Conservation (phyloP, 2,329 filamentous ascomycete species). For the Colletotrichum camelliae region DNA sequence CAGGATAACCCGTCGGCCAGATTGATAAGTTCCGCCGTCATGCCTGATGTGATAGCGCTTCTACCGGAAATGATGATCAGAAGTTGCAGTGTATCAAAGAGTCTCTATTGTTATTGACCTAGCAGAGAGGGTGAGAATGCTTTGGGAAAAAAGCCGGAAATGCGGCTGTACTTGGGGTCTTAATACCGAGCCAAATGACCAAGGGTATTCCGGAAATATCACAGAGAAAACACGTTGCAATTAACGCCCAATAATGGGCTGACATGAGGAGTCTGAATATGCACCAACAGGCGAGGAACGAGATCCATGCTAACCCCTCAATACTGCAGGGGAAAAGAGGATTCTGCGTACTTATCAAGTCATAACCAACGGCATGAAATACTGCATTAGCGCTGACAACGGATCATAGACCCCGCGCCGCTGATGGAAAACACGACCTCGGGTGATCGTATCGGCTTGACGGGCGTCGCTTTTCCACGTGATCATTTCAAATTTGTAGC, state of each 20-base stretch:
- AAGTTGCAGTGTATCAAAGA: not conserved
- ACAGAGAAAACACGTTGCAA: not conserved
- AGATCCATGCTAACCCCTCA: not conserved
- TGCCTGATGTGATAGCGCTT: not conserved
- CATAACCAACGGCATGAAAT: not conserved
- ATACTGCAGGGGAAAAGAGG: not conserved
- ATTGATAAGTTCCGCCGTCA: not conserved
- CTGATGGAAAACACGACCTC: not conserved
- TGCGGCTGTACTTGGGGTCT: not conserved
- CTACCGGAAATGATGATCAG: not conserved
- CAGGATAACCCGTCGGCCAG: conserved; percentile 14
- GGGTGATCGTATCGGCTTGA: not conserved
- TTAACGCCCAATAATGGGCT: not conserved
- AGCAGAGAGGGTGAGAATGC: not conserved
- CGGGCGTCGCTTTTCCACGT: not conserved
- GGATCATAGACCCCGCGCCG: not conserved
- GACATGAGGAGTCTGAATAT: not conserved
- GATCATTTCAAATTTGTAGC: not conserved
- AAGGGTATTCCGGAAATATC: not conserved
- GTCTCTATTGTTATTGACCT: not conserved
- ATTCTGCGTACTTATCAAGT: not conserved
- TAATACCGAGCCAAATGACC: not conserved
- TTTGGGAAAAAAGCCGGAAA: not conserved
- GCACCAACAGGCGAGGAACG: not conserved
- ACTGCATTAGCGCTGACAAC: not conserved